phyloP scores from a whole-genome alignment of 768 basidiomycete species.

The Butyriboletus loyo region DNA sequence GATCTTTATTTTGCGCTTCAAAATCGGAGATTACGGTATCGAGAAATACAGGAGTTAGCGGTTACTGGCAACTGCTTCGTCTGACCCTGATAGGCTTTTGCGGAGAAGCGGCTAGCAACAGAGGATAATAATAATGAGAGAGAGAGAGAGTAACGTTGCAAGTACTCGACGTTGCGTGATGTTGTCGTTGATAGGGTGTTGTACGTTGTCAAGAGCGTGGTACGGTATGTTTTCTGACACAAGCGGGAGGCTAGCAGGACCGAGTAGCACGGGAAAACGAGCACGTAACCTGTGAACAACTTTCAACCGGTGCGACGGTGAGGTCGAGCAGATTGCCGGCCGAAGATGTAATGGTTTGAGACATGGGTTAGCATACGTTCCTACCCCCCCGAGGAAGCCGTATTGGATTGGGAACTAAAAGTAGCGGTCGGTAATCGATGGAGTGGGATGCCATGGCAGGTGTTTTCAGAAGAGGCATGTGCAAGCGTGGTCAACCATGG shows the following conservation, averaged over 20 bases:
- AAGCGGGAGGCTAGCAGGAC: constrained; percentile 4
- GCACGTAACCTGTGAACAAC: constrained; percentile 21
- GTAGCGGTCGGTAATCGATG: constrained; percentile 26
- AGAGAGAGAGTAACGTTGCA: neutral
- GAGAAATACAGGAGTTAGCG: constrained; percentile 28
- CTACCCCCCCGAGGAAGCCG: constrained; percentile 16
- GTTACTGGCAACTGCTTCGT: constrained; percentile 14
- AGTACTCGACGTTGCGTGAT: neutral
- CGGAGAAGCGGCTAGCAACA: constrained; percentile 24
- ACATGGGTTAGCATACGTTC: constrained; percentile 10
- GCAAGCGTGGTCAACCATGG: constrained; percentile 20
- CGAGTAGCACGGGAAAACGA: constrained; percentile 16
- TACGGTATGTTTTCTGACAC: neutral
- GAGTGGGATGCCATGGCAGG: constrained; percentile 12
- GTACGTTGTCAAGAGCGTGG: neutral
- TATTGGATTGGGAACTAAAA: constrained; percentile 17
- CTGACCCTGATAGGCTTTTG: constrained; percentile 35
- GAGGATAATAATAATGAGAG: constrained; percentile 19
- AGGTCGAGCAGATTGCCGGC: constrained; percentile 11
- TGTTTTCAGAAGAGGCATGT: constrained; percentile 19
- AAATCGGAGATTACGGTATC: constrained; percentile 36
- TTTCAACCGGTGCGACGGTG: constrained; percentile 1
- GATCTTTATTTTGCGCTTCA: constrained; percentile 17
- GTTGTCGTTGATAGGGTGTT: neutral
- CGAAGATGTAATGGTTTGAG: constrained; percentile 12